A percentile compares a stretch with the other conserved stretches of the same genome.
Evolutionary conservation across 208 protist genomes (phyloP).

Genomic region (Leishmania tropica): DNA sequence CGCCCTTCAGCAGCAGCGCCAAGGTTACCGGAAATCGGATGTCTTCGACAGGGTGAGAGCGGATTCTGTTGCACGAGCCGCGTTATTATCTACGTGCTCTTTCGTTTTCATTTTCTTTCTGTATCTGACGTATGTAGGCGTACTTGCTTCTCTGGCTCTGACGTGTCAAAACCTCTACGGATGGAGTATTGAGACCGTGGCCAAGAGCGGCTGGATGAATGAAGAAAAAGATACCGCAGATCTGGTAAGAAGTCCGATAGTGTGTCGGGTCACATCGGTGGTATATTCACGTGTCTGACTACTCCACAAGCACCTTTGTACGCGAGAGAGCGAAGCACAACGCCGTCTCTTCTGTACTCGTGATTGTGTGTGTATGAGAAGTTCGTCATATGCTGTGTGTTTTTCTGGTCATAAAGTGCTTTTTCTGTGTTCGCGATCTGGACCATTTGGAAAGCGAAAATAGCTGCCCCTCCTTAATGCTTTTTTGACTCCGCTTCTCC

Average conservation of each 20-base stretch:
- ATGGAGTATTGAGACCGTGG: not conserved
- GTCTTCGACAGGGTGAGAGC: constrained; percentile 16
- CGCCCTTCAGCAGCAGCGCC: constrained; percentile 76
- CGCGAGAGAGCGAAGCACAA: no score
- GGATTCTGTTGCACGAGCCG: not conserved
- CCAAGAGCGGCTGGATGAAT: constrained; percentile 1
- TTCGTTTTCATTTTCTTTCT: not conserved
- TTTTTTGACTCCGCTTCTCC: not conserved
- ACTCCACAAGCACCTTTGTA: not conserved
- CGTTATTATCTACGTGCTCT: not conserved
- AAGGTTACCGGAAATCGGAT: constrained; percentile 63
- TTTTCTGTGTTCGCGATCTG: not conserved
- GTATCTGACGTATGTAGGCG: constrained; percentile 2
- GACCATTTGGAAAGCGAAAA: not conserved
- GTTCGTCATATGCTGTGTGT: no score
- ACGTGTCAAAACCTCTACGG: not conserved
- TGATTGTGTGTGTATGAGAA: not conserved
- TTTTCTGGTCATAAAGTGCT: not conserved
- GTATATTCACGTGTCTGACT: not conserved
- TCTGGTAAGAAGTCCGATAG: not conserved
- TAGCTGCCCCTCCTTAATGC: not conserved
- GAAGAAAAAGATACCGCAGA: not conserved
- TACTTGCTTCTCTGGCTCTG: not conserved
- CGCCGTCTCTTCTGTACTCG: not conserved
- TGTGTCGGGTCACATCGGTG: not conserved